Conservation (phyloP, 305 asterid species). For the Fraxinus baroniana region DNA sequence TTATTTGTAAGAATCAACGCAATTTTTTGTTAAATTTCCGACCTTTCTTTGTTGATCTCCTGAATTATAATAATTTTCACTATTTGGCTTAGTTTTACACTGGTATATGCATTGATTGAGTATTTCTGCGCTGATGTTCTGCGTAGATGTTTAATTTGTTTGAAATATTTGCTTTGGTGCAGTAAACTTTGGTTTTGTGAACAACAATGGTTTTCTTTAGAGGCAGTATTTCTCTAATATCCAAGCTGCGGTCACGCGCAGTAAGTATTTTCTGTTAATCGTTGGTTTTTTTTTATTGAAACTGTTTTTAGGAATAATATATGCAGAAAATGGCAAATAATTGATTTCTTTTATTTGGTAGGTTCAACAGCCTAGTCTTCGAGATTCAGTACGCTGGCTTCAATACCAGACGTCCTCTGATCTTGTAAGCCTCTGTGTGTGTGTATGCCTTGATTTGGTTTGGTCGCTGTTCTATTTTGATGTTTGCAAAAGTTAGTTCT, state of each 20-base stretch:
- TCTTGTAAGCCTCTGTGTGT: conserved; percentile 40
- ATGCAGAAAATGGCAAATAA: background rate
- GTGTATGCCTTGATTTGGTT: background rate
- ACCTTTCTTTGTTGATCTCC: conserved; percentile 19
- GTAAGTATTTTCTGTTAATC: conserved; percentile 32
- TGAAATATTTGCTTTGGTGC: conserved; percentile 18
- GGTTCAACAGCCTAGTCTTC: conserved; percentile 64
- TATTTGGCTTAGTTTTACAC: background rate
- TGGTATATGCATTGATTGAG: background rate
- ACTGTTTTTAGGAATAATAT: background rate
- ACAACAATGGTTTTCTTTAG: conserved; percentile 54
- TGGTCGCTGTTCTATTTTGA: background rate
- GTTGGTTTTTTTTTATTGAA: background rate
- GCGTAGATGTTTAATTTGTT: too few relatives aligned
- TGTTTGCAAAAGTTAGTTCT: background rate
- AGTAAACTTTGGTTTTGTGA: conserved; percentile 20
- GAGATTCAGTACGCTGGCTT: conserved; percentile 56
- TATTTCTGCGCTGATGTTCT: background rate
- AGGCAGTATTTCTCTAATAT: conserved; percentile 50
- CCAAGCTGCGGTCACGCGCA: conserved; percentile 68
- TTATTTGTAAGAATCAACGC: background rate
- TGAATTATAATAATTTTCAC: background rate
- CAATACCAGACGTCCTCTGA: conserved; percentile 83
- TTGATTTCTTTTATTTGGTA: conserved; percentile 19
- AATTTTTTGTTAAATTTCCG: background rate